Evolutionary conservation across 208 protist species (phyloP), one percentile per base, ranked within the genome.

Genomic region (Tritrichomonas foetus): DNA sequence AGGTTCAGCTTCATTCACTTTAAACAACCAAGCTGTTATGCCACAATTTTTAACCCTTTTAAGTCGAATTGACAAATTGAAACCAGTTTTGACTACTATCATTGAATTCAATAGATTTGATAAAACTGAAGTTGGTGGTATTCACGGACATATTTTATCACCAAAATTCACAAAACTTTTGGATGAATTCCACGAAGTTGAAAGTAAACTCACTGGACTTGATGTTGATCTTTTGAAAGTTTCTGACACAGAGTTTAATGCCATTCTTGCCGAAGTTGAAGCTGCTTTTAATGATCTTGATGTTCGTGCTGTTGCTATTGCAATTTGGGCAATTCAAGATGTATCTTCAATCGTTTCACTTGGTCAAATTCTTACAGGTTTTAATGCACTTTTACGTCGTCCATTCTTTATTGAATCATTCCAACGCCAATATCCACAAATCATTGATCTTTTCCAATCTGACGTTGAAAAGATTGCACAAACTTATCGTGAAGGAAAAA

Each of bases 381-480:
- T 92, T 16, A 69, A 94, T 39, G 82, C 94, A 11, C 49, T 99
- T 94, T 97, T 98, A 22, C 97, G 98, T 49, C 97, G 98, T 75
- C 96, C 97, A 41, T 96, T 97, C 39, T 97, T 99, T 94, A 96
- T 98, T 94, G 96, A 97, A 94, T 98, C 99, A 95, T 97, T 98
- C 96, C 94, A 97, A 33, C 97, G 97, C 92, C 98, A 98, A 96
- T 97, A 98, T 94, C 94, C 95, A 74, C 96, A 95, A 61, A 97
- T 97, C 27, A 8, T 97, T 39, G n/a, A 82, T 8, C 25, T 95
- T 0, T 97, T 95, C 78, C 49, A 82, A 33, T 94, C 96, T 53
- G 98, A 99, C 95, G 95, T 99, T 66, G 89, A 74, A 3, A 22
- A 78, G 8, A 94, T 95, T 30, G 97, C 98, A 94, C 97, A 98